Evolutionary conservation across 768 basidiomycete genomes (phyloP), one percentile per base, ranked within the genome.

Genomic region (Coprinopsis sp.): DNA sequence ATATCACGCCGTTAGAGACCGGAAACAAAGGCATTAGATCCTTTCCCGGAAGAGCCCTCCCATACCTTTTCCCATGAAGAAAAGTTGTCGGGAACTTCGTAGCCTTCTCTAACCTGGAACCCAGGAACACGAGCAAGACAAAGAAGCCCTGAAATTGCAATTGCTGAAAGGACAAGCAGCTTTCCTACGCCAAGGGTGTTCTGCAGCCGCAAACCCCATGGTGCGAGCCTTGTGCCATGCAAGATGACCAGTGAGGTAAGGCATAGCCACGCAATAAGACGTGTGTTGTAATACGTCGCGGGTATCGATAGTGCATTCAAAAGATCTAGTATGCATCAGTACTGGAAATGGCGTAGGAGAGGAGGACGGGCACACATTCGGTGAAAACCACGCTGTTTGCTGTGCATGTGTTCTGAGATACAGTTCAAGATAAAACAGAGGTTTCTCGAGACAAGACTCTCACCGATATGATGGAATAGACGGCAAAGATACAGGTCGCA

Each of bases 1-100:
- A 88, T 19, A 84, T 81, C 33, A 87, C 81, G 51, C 73, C 82
- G 57, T n/a, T 84, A 85, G 24, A 88, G 64, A 3, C 80, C 84
- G 11, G 67, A 76, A 0, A 79, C 76, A 55, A 85, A 78, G 1
- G 80, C 77, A 54, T 84, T 87, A 5, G 67, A 66, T 1, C 71
- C 79, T 7, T 64, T 72, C 13, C 66, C 68, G 31, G 25, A 23
- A 13, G 74, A 76, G 1, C 82, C 84, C 49, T 79, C 74, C 84
- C 85, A 87, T 44, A 87, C 65, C 1, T 69, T 71, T 12, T 63
- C 51, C 82, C 82, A 83, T 11, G 37, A 39, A 1, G 66, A 66
- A 37, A 79, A 78, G 55, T 85, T 87, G 19, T 71, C 59, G 0
- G 84, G 78, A 12, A 63, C 60, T 27, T 78, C 71, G 37, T 80